Evolutionary conservation across 1,139 yeast genomes (phyloP), one percentile per base, ranked within the genome.

Genomic region (Blastobotrys persicus): DNA sequence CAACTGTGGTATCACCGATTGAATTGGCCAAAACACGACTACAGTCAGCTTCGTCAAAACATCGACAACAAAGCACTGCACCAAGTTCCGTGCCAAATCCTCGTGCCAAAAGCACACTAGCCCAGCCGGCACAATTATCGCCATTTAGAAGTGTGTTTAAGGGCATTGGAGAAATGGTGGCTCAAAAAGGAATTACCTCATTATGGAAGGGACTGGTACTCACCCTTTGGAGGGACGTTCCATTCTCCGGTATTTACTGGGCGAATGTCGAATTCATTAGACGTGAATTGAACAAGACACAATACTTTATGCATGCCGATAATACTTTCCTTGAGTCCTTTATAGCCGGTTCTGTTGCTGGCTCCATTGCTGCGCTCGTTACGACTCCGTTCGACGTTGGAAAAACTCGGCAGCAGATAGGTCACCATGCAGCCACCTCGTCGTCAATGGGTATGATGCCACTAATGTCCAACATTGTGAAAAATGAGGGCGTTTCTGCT

Each of bases 321-420:
- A 76, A 77, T 48, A 77, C 85, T 1, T 88, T 92, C 58, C 53
- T 77, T 2, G 83, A 87, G 52, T 82, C 95, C 26, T 91, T 92
- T 61, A 57, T 86, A 1, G 79, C 95, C 6, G 99, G 99, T 0
- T 85, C 94, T 0, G 59, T 85, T 0, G 81, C 95, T 5, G 99
- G 99, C 1, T 68, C 86, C 0, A 69, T 86, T 9, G 97, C 98
- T 0, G 96, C 98, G 0, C 60, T 91, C 5, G 71, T 78, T 46
- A 92, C 99, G 1, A 88, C 94, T 53, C 98, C 98, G 1, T 92
- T 92, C 63, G 99, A 92, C 66, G 98, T 94, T 7, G 98, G 97
- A 5, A 92, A 92, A 63, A 92, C 99, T 3, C 76, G 98, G 60
- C 73, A 88, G 54, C 99, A 92, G 67, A 88, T 89, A 9, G 68